Evolutionary conservation across 2,329 filamentous ascomycete species (phyloP), one percentile per base, ranked within the genome.

Genomic region (Rosellinia necatrix): DNA sequence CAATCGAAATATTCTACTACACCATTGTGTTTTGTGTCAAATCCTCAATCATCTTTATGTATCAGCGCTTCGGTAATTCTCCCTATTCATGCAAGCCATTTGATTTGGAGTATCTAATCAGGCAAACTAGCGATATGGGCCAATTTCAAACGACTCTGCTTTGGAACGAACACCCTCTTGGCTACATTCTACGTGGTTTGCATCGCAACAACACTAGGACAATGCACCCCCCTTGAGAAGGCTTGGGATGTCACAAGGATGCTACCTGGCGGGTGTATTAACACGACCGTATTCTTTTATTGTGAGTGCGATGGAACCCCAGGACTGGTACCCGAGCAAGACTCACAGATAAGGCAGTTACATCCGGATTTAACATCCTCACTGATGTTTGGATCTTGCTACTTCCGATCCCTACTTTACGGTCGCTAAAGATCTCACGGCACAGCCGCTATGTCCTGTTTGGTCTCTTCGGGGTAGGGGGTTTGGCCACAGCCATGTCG

Each of bases 381-480:
- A 75, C 79, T 3, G 79, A 81, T 53, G 56, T 76, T 29, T 75
- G 74, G 64, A 75, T 81, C 34, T 69, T 81, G 6, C 47, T 68
- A 0, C 68, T 81, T 1, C 79, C 79, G 1, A 68, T 81, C 30
- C 71, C 69, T 1, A 75, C 78, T 1, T 68, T 81, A 0, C 67
- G 74, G 0, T 71, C 71, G 2, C 72, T 83, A 3, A 72, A 79
- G 52, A 79, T 82, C 6, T 77, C 79, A 0, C 67, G 65, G 3
- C 72, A 72, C 3, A 79, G 82, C 52, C 81, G 82, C 50, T 66
- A 80, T 12, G 81, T 79, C 0, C 73, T 87, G 32, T 70, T 73
- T 34, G 49, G 71, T 15, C 69, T 80, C 35, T 80, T 80, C 44
- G 75, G 76, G 2, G 69, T 70, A 7, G 74, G 73, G n/a, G 60